Base-by-base conservation (phyloP, 768 basidiomycete genomes). In the Pisolithus microcarpus region DNA sequence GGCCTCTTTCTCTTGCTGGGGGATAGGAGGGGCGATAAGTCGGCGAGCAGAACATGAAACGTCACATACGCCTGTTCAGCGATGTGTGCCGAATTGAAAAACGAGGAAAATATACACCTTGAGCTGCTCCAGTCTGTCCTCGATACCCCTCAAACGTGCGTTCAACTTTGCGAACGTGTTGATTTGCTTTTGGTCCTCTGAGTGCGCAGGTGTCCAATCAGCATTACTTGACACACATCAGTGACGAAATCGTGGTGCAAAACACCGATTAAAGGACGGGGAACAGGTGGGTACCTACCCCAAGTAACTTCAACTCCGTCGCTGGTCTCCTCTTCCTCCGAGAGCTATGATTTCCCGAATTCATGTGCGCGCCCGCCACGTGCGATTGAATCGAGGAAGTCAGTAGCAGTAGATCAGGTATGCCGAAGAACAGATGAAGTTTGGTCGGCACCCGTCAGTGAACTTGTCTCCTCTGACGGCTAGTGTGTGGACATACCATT, bases 121-220 rank as follows among this genome's bases (percentile, higher is more conserved):
- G 59, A 92, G 76, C 23, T 69, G 70, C 49, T 82, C 76, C 28
- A 93, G 75, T 49, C 80, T 82, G 54, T 85, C 88, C 58, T 89
- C 82, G 36, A 91, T 74, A 24, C 75, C 74, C 7, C 81, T 76
- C 52, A 89, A 67, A 43, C 92, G 81, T 7, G 83, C 84, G 59
- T 95, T 96, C 37, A 94, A 74, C 65, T 91, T 94, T 0, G 92
- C 95, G 65, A 97, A 96, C 0, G 81, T 75, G 70, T 85, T 95
- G 70, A 97, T 97, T 26, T 81, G 80, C 57, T 92, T 84, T 66
- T 97, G 93, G 65, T 93, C 91, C 75, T 81, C 81, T 86, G 59
- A 38, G 30, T 23, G 21, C 13, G 19, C 3, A 13, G 24, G 16
- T 46, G 21, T 44, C 52, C 40, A 34, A 37, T 28, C 49, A 43